Percentiles rank a stretch among this genome's conserved stretches.
Evolutionary conservation across 768 basidiomycete genomes (phyloP).

Genomic region (Sistotremastrum suecicum): DNA sequence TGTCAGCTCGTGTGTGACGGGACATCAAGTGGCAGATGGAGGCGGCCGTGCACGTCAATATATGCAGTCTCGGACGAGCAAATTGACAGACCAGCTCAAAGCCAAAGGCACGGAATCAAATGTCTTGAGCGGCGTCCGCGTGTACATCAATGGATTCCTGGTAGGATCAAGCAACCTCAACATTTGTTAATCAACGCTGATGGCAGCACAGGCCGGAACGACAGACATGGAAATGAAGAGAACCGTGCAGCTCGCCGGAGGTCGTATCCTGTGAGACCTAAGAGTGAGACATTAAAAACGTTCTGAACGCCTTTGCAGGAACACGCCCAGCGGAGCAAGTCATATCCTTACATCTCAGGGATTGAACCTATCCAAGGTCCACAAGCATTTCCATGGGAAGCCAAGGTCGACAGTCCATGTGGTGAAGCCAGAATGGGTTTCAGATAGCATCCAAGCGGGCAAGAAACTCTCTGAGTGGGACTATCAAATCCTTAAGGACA

Average conservation of each 20-base stretch:
- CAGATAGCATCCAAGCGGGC: slow-evolving; percentile 49
- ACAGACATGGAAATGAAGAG: slow-evolving; percentile 74
- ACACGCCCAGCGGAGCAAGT: slow-evolving; percentile 46
- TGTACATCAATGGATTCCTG: slow-evolving; percentile 64
- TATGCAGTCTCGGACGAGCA: slow-evolving; percentile 28
- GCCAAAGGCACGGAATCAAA: slow-evolving; percentile 11
- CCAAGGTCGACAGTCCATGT: slow-evolving; percentile 37
- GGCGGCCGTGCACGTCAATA: slow-evolving; percentile 21
- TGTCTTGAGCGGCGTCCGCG: slow-evolving; percentile 29
- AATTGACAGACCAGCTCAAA: slow-evolving; percentile 24
- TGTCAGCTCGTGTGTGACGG: slow-evolving; percentile 48
- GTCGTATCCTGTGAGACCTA: slow-evolving; percentile 38
- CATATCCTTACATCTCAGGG: slow-evolving; percentile 68
- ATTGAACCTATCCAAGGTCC: slow-evolving; percentile 58
- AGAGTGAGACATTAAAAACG: not conserved
- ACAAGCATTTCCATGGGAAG: slow-evolving; percentile 43
- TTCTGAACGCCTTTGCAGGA: slow-evolving; percentile 22
- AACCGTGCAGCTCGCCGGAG: slow-evolving; percentile 52
- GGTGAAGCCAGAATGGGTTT: slow-evolving; percentile 65
- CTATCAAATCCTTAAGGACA: slow-evolving; percentile 36
- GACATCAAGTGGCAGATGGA: slow-evolving; percentile 51
- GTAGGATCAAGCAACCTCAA: slow-evolving; percentile 11
- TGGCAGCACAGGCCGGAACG: slow-evolving; percentile 20
- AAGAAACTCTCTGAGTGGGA: slow-evolving; percentile 44
- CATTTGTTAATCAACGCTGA: too few species aligned